Percentiles rank a stretch among this genome's conserved stretches.
These are phyloP conservation scores for Zygosaccharomyces siamensis DNA, from an alignment of 805 yeast genomes.

Conservation along the genomic window DNA sequence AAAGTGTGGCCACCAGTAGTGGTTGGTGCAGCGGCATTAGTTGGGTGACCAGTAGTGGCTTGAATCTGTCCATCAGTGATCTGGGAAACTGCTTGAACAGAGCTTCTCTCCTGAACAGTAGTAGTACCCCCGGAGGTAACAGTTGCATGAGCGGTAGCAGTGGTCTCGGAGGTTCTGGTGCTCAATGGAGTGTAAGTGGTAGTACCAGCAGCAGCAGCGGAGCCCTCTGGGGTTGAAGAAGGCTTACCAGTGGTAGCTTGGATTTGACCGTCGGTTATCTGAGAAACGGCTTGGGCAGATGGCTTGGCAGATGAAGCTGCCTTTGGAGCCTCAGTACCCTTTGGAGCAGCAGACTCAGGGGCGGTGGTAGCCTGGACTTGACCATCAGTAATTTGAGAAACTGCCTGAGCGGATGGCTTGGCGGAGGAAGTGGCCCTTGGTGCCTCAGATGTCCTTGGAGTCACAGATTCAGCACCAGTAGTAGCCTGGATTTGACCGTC, in stretches of 20 bases:
- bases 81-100: slow-evolving; percentile 36
- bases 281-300: slow-evolving; percentile 35
- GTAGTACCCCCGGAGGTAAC: slow-evolving; percentile 31
- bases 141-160: slow-evolving; percentile 29
- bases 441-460: slow-evolving; percentile 23
- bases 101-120: slow-evolving; percentile 20
- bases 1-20: slow-evolving; percentile 35
- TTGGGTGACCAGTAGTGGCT: slow-evolving; percentile 27
- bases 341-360: slow-evolving; percentile 6
- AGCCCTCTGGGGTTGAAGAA: slow-evolving; percentile 33
- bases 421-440: slow-evolving; percentile 11
- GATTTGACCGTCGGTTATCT: slow-evolving; percentile 44
- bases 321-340: slow-evolving; percentile 9
- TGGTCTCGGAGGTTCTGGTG: slow-evolving; percentile 30
- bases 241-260: slow-evolving; percentile 18
- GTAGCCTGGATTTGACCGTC: slow-evolving; percentile 53
- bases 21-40: slow-evolving; percentile 14
- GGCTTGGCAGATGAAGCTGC: slow-evolving; percentile 11
- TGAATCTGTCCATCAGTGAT: slow-evolving; percentile 43
- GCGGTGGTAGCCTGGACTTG: slow-evolving; percentile 30
- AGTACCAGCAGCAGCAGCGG: slow-evolving; percentile 34
- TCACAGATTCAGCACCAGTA: slow-evolving; percentile 31
- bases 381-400: slow-evolving; percentile 47
- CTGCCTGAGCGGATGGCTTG: slow-evolving; percentile 25
- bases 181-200: slow-evolving; percentile 19